Percentiles rank a stretch among this genome's conserved stretches.
Evolutionary conservation across 2,329 filamentous ascomycete species (phyloP).

Genomic region (Botrytis paeoniae): DNA sequence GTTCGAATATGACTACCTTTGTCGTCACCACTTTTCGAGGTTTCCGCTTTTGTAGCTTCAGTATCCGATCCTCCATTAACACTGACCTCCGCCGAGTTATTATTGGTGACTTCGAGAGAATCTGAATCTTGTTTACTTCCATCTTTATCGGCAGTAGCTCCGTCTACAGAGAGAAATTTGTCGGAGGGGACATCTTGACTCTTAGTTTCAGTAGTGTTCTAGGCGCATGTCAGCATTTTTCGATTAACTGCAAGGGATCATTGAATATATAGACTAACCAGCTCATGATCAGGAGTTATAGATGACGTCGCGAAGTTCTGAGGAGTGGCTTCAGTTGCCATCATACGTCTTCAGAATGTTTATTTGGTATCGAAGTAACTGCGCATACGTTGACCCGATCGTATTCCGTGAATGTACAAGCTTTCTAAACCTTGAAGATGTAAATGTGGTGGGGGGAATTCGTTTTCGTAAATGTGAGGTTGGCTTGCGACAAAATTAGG

Average conservation of each 20-base stretch:
- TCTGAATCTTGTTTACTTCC: constrained; percentile 54
- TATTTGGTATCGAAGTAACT: constrained; percentile 33
- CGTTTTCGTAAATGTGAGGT: constrained; percentile 6
- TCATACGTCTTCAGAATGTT: constrained; percentile 53
- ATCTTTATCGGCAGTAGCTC: constrained; percentile 44
- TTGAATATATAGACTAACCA: constrained; percentile 29
- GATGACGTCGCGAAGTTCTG: constrained; percentile 43
- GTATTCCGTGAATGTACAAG: constrained; percentile 21
- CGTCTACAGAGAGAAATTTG: constrained; percentile 44
- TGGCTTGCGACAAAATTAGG: constrained; percentile 4
- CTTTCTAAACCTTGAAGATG: constrained; percentile 18
- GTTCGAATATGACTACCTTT: constrained; percentile 58
- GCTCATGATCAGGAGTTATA: constrained; percentile 36
- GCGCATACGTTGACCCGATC: constrained; percentile 33
- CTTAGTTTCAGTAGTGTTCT: constrained; percentile 47
- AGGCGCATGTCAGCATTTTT: constrained; percentile 30
- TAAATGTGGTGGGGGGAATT: constrained; percentile 7
- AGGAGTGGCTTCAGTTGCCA: constrained; percentile 60
- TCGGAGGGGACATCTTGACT: constrained; percentile 47
- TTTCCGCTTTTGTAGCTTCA: constrained; percentile 61
- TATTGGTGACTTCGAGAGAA: constrained; percentile 56
- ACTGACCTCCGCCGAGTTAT: constrained; percentile 64
- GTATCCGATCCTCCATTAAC: constrained; percentile 74
- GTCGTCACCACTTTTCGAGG: constrained; percentile 52
- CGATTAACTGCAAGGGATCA: not conserved